Percentiles rank a stretch among this genome's conserved stretches.
phyloP scores from a whole-genome alignment of 768 basidiomycete species.

The Tubosaeta sp. region DNA sequence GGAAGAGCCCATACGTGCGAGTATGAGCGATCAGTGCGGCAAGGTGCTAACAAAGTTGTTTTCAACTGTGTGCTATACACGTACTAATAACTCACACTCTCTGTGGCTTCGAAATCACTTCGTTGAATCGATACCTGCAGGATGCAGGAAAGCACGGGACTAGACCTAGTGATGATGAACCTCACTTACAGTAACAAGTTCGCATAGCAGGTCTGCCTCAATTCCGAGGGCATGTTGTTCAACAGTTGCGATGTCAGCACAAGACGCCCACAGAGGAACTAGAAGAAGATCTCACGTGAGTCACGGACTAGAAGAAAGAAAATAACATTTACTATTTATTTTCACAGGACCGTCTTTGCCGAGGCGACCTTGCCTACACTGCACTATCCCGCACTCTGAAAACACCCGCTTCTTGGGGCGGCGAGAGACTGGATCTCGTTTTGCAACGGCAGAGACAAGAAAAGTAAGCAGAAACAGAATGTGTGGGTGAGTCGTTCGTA shows the following conservation, averaged over 20 bases:
- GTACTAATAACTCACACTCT: slow-evolving; percentile 38
- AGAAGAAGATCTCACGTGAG: neutral
- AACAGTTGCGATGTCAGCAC: slow-evolving; percentile 45
- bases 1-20: slow-evolving; percentile 55
- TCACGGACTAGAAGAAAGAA: neutral
- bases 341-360: slow-evolving; percentile 16
- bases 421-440: slow-evolving; percentile 69
- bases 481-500: slow-evolving; percentile 67
- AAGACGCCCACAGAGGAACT: slow-evolving; percentile 57
- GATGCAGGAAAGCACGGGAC: neutral
- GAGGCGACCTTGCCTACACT: slow-evolving; percentile 42
- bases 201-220: slow-evolving; percentile 68
- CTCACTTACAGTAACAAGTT: slow-evolving; percentile 55
- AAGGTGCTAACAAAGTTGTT: slow-evolving; percentile 30
- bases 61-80: neutral
- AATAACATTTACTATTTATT: slow-evolving; percentile 11
- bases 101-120: slow-evolving; percentile 62
- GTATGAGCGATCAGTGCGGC: slow-evolving; percentile 55
- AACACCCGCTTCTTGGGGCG: slow-evolving; percentile 72
- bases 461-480: slow-evolving; percentile 61
- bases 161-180: neutral
- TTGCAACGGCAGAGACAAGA: slow-evolving; percentile 60
- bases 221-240: slow-evolving; percentile 52
- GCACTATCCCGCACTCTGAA: slow-evolving; percentile 54
- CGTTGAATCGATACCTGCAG: slow-evolving; percentile 60